Evolutionary conservation across 768 basidiomycete genomes (phyloP).

Genomic region (Lepiota venenata): DNA sequence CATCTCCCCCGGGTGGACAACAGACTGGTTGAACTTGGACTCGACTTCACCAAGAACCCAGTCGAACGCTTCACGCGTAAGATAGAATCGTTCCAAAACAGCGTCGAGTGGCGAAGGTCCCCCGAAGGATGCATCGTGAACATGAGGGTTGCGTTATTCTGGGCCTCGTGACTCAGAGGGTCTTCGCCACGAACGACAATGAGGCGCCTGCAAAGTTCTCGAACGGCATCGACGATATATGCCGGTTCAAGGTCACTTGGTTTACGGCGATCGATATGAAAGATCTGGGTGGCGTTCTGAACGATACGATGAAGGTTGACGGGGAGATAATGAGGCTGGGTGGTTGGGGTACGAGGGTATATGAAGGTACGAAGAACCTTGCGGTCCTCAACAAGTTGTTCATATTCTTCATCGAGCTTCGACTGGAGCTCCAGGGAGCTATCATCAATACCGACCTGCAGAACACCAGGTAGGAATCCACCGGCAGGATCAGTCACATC

Average conservation of each 20-base stretch:
- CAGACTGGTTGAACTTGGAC: conserved; percentile 90
- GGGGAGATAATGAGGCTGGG: conserved; percentile 80
- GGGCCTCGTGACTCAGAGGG: conserved; percentile 67
- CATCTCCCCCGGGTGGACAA: conserved; percentile 97
- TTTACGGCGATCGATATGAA: conserved; percentile 93
- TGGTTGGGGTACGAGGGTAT: conserved; percentile 74
- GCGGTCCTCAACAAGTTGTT: conserved; percentile 74
- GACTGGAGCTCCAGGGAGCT: conserved; percentile 79
- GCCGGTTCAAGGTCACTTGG: conserved; percentile 89
- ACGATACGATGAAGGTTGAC: conserved; percentile 95
- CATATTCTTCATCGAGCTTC: conserved; percentile 69
- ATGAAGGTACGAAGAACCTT: conserved; percentile 74
- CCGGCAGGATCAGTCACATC: conserved; percentile 84
- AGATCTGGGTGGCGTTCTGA: conserved; percentile 93
- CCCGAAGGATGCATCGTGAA: conserved; percentile 94
- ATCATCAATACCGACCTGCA: conserved; percentile 88
- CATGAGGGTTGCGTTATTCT: conserved; percentile 84
- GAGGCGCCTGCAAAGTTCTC: conserved; percentile 70
- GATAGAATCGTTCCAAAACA: conserved; percentile 86
- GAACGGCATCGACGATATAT: conserved; percentile 80
- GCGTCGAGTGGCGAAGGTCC: conserved; percentile 81
- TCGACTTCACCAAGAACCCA: conserved; percentile 98
- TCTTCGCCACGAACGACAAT: conserved; percentile 89
- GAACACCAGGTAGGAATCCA: conserved; percentile 73
- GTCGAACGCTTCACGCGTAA: conserved; percentile 92